Evolutionary conservation across 768 basidiomycete genomes (phyloP).

Genomic region (Xerocomus brunneocitrinus): DNA sequence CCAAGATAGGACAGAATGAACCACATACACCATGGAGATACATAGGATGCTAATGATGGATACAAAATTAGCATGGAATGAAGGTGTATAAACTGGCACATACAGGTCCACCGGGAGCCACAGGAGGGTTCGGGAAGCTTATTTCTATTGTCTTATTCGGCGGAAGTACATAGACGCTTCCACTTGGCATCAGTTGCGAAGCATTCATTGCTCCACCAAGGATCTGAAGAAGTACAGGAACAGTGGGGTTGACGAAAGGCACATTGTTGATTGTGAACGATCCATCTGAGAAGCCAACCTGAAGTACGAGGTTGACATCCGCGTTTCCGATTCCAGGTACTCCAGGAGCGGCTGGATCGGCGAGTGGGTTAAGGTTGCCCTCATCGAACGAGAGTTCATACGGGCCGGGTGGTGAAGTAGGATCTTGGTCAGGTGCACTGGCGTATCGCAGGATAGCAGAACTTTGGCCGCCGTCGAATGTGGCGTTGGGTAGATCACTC

Average conservation of each 20-base stretch:
- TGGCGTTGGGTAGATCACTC: slow-evolving; percentile 21
- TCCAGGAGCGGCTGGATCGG: neutral
- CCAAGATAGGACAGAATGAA: no score
- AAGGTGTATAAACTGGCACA: slow-evolving; percentile 4
- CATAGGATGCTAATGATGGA: slow-evolving; percentile 31
- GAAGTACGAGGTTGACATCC: neutral
- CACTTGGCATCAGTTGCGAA: slow-evolving; percentile 44
- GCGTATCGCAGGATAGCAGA: slow-evolving; percentile 49
- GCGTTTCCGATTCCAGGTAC: neutral
- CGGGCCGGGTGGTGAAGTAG: slow-evolving; percentile 31
- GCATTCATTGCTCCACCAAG: slow-evolving; percentile 47
- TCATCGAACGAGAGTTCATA: slow-evolving; percentile 35
- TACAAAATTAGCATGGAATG: neutral
- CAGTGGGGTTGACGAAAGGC: slow-evolving; percentile 36
- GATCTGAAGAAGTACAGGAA: slow-evolving; percentile 57
- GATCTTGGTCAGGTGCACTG: slow-evolving; percentile 42
- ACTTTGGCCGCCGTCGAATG: slow-evolving; percentile 38
- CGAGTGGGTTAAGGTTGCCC: neutral
- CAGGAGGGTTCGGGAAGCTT: slow-evolving; percentile 37
- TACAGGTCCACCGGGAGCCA: slow-evolving; percentile 26
- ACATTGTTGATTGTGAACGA: neutral
- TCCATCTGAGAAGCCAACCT: neutral
- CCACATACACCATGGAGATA: slow-evolving; percentile 39
- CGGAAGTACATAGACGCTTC: slow-evolving; percentile 45
- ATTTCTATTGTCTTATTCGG: slow-evolving; percentile 43